These are phyloP conservation scores for Stropharia rugosoannulata DNA, from an alignment of 768 basidiomycete genomes.

Conservation along the genomic window DNA sequence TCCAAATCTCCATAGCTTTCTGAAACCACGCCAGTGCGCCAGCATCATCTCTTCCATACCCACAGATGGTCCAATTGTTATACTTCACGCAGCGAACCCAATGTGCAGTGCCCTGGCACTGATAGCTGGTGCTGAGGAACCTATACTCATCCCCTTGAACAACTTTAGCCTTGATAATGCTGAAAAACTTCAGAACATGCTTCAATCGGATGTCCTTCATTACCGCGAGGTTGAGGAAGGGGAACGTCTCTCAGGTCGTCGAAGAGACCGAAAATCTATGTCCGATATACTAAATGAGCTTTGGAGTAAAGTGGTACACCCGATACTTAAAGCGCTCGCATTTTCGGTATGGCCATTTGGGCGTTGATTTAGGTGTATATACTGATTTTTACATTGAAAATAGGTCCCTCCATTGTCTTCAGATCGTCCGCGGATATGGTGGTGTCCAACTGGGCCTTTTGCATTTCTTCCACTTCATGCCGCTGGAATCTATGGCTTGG, in stretches of 20 bases:
- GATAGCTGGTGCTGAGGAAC: background rate
- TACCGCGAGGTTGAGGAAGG: no score
- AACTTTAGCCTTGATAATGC: background rate
- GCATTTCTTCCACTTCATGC: conserved; percentile 22
- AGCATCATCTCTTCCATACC: background rate
- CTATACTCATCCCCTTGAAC: background rate
- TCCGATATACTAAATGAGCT: background rate
- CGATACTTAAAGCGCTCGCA: background rate
- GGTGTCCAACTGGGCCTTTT: conserved; percentile 18
- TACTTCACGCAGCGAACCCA: no score
- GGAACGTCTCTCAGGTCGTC: background rate
- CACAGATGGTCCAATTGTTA: no score
- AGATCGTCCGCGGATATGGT: background rate
- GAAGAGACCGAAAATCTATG: background rate
- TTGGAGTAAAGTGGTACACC: background rate
- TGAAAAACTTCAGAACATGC: background rate
- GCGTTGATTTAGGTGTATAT: no score
- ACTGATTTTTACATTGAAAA: no score
- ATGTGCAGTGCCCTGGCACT: background rate
- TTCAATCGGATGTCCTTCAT: background rate
- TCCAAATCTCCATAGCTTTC: background rate
- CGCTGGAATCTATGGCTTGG: conserved; percentile 19
- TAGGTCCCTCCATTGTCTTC: no score
- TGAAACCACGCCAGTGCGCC: background rate
- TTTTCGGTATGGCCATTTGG: no score